Conservation (phyloP, 192 early-diverging fungal genomes). For the Backusella circina region DNA sequence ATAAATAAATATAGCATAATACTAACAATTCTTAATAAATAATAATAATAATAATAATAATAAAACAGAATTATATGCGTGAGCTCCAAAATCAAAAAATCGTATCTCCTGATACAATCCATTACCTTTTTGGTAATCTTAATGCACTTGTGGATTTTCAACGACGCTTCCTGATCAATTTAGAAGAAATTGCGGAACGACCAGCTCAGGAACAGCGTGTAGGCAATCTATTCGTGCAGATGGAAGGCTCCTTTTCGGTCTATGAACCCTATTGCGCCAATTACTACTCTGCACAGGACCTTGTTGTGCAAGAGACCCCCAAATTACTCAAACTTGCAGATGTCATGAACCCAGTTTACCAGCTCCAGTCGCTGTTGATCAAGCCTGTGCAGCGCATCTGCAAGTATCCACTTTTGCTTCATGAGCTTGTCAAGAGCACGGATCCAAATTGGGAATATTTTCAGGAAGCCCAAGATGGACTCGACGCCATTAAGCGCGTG, state of each 20-base stretch:
- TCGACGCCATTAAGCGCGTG: conserved; percentile 77
- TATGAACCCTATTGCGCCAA: conserved; percentile 95
- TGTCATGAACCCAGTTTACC: conserved; percentile 80
- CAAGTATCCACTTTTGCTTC: conserved; percentile 91
- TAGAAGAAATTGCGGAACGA: conserved; percentile 77
- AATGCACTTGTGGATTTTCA: conserved; percentile 92
- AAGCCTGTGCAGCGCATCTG: conserved; percentile 96
- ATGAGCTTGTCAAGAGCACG: conserved; percentile 64
- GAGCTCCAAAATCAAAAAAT: conserved; percentile 68
- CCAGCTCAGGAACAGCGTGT: conserved; percentile 79
- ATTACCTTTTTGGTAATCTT: conserved; percentile 89
- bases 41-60: no score
- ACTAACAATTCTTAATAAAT: neutral
- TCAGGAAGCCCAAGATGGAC: conserved; percentile 67
- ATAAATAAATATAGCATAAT: neutral
- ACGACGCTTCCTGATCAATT: conserved; percentile 83
- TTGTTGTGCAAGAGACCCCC: conserved; percentile 63
- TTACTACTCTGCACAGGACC: conserved; percentile 70
- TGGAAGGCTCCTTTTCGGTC: conserved; percentile 74
- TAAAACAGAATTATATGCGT: conserved; percentile 64
- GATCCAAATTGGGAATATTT: conserved; percentile 44
- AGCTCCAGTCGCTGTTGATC: conserved; percentile 88
- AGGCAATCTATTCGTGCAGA: conserved; percentile 81
- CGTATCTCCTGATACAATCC: conserved; percentile 76
- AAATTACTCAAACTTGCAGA: conserved; percentile 58